Evolutionary conservation across 2,329 filamentous ascomycete species (phyloP).

Genomic region (Bimuria novae-zelandiae): DNA sequence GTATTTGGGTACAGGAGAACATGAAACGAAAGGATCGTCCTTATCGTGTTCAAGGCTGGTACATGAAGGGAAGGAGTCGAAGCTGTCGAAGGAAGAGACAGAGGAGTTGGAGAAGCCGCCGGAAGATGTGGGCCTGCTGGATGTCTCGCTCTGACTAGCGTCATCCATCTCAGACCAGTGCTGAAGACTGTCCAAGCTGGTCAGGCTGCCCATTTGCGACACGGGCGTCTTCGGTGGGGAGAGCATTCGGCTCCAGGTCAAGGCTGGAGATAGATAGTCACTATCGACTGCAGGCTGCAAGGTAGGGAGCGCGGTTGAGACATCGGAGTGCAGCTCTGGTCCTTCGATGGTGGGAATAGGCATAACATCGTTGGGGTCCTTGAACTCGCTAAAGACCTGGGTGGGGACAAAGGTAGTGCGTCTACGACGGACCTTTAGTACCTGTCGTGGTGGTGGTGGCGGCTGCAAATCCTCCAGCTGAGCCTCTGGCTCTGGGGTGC

Average conservation of each 20-base stretch:
- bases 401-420: slow-evolving; percentile 43
- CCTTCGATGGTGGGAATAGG: slow-evolving; percentile 58
- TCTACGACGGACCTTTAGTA: slow-evolving; percentile 55
- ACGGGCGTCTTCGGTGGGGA: slow-evolving; percentile 57
- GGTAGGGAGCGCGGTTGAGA: slow-evolving; percentile 30
- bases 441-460: slow-evolving; percentile 52
- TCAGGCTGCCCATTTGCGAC: slow-evolving; percentile 43
- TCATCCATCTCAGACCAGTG: slow-evolving; percentile 40
- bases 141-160: slow-evolving; percentile 46
- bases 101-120: slow-evolving; percentile 67
- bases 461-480: slow-evolving; percentile 43
- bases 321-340: slow-evolving; percentile 44
- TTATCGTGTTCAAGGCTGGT: slow-evolving; percentile 65
- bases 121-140: slow-evolving; percentile 61
- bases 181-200: slow-evolving; percentile 31
- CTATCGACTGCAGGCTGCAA: slow-evolving; percentile 36
- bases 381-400: slow-evolving; percentile 21
- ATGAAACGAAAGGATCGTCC: slow-evolving; percentile 60
- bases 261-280: slow-evolving; percentile 50
- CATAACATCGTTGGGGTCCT: slow-evolving; percentile 32
- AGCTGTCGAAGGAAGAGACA: slow-evolving; percentile 62
- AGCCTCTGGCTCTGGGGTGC: slow-evolving; percentile 52
- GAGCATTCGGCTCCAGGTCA: slow-evolving; percentile 43
- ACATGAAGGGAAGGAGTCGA: slow-evolving; percentile 61
- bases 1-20: slow-evolving; percentile 37